Evolutionary conservation across 805 yeast species (phyloP).

Genomic region (Yamadazyma laniorum): DNA sequence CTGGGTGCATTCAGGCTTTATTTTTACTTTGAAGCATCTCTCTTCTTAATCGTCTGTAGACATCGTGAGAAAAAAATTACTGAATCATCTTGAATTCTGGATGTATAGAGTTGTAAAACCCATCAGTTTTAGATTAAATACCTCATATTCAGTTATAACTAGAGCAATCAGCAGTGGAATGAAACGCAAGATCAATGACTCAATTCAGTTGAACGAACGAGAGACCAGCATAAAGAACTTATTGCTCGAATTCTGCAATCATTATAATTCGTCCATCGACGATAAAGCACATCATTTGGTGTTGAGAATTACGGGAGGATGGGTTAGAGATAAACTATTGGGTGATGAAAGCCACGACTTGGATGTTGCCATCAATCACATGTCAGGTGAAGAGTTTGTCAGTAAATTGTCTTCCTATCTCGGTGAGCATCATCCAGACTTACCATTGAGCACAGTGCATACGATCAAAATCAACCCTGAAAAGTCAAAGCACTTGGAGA

Average conservation of each 20-base stretch:
- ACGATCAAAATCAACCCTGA: constrained; percentile 91
- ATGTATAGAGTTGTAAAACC: constrained; percentile 10
- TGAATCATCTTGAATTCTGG: no score
- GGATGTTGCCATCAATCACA: constrained; percentile 83
- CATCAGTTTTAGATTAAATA: not conserved
- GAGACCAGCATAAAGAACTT: constrained; percentile 42
- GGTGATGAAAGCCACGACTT: constrained; percentile 81
- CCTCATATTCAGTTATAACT: constrained; percentile 1
- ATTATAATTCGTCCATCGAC: constrained; percentile 27
- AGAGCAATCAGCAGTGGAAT: not conserved
- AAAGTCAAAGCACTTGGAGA: constrained; percentile 92
- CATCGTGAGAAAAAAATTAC: no score
- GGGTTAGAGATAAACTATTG: constrained; percentile 94
- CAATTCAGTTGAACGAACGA: constrained; percentile 36
- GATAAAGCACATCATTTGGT: constrained; percentile 33
- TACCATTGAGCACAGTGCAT: constrained; percentile 43
- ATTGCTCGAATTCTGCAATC: constrained; percentile 40
- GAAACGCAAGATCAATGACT: constrained; percentile 10
- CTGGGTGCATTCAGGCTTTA: no score
- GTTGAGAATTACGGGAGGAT: constrained; percentile 90
- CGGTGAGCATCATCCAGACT: constrained; percentile 23
- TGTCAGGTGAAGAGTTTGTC: constrained; percentile 88
- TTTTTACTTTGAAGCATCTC: no score
- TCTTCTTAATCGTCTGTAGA: no score
- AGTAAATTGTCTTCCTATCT: constrained; percentile 54